Evolutionary conservation across 2,329 filamentous ascomycete genomes (phyloP), one percentile per base, ranked within the genome.

Genomic region (Ophiosphaerella korrae): DNA sequence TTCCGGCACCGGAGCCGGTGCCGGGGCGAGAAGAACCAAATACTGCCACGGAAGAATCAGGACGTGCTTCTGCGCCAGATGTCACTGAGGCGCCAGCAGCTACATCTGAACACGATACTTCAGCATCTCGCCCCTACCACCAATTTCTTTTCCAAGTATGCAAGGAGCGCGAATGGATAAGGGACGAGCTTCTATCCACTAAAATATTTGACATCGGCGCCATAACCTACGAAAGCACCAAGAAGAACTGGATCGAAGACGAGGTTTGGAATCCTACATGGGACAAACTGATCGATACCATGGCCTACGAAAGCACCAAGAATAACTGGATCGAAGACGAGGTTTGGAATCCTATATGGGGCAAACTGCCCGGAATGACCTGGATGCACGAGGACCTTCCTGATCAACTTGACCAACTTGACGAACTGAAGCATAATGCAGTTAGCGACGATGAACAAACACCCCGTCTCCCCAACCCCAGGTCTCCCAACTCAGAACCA

Each of bases 311-410:
- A 52, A 48, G 26, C 34, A 35, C 31, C 31, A 55, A 52, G 44
- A 47, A 49, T 2, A 45, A 24, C 37, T 55, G 44, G 44, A 48
- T 55, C 36, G 36, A 55, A 52, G 38, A 49, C 24, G 14, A 34
- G 32, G 49, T 55, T 47, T 55, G 49, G 52, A 55, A 55, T 42
- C 37, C 48, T 33, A 36, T 2, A 42, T 55, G 49, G 52, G 43
- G 34, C 35, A 18, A 45, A 24, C 39, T 45, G 16, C 52, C 52
- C 23, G 40, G 52, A 40, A 51, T 45, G 42, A 44, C 42, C 33
- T 54, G 48, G 51, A 46, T 46, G 38, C 48, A 54, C 29, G 48
- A 55, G 16, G 48, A 52, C 29, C 41, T 43, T 45, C 3, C 13
- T 11, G 45, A 53, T 11, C 36, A 48, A 21, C 5, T 7, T 24